Evolutionary conservation across 306 rosid genomes (phyloP), one percentile per base, ranked within the genome.

Genomic region (Acmispon strigosus): DNA sequence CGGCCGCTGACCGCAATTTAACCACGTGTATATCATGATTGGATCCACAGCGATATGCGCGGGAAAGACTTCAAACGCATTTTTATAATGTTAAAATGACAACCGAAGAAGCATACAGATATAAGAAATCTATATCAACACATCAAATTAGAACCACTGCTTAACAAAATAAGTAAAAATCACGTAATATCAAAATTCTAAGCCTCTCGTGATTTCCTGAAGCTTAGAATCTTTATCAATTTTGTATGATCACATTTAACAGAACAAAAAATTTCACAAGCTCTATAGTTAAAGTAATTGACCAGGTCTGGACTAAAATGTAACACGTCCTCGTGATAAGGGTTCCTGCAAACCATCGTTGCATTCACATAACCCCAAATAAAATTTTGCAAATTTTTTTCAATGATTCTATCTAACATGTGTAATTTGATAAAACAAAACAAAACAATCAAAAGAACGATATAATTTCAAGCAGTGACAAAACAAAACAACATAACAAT

Each of bases 391-490:
- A 2, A 8, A 1, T 0, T 5, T 2, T 29, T 1, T 3, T 6
- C 17, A 8, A 43, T 1, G 56, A 58, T 41, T 24, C n/a, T 16
- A 63, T 65, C 61, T 5, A 57, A 66, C 10, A 57, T 22, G 8
- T 19, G 4, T 62, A 19, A 55, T 71, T 42, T 18, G 16, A 63
- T 10, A 65, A 37, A 57, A 37, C 4, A 18, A 11, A 20, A 10
- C 52, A 45, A 41, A 50, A 51, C 20, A 14, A 53, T 4, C 17
- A 7, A 54, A 54, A 29, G 47, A 34, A 48, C 8, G 20, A 19
- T 52, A 79, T 1, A 10, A 55, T 22, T 57, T 39, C 54, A 70
- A 51, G 37, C 78, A 77, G 14, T 43, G 11, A 70, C 4, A 18
- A 11, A 20, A 10, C 52, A 45, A 41, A 50, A 51, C 20, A 14